Percentiles rank a stretch among this genome's conserved stretches.
phyloP scores from a whole-genome alignment of 176 grass and related monocot genomes.

The Oryza meridionalis region DNA sequence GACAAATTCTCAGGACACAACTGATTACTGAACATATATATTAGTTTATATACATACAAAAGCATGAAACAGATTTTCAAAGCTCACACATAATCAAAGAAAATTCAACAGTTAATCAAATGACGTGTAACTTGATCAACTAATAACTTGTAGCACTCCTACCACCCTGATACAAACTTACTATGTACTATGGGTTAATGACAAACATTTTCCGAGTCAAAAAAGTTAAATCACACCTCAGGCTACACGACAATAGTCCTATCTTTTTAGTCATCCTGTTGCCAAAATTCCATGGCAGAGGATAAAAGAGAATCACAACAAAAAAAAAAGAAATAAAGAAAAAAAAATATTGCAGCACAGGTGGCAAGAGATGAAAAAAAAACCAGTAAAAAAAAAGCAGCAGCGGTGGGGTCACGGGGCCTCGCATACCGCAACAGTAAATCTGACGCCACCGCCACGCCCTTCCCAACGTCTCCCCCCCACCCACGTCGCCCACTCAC shows the following conservation, averaged over 20 bases:
- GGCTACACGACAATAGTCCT: not conserved
- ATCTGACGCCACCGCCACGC: not conserved
- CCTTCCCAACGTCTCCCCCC: not conserved
- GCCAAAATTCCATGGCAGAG: not conserved
- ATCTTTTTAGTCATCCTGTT: not conserved
- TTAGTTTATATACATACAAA: too few species aligned
- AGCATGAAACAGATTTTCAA: too few species aligned
- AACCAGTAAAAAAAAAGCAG: not conserved
- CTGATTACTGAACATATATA: too few species aligned
- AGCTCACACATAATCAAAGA: too few species aligned
- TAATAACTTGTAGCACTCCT: too few species aligned
- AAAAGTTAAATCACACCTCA: not conserved
- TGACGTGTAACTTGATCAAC: too few species aligned
- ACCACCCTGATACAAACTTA: too few species aligned
- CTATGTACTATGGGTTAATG: too few species aligned
- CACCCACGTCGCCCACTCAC: not conserved
- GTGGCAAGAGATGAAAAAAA: not conserved
- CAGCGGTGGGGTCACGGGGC: slow-evolving; percentile 55
- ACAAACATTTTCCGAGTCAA: not conserved
- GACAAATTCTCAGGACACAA: too few species aligned
- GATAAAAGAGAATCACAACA: not conserved
- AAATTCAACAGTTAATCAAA: too few species aligned
- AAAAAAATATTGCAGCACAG: not conserved
- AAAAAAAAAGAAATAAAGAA: not conserved
- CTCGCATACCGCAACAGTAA: slow-evolving; percentile 23